Percentiles rank a stretch among this genome's conserved stretches.
These are phyloP conservation scores for Umbilicaria muhlenbergii DNA, from an alignment of 495 filamentous ascomycete genomes.

Conservation along the genomic window DNA sequence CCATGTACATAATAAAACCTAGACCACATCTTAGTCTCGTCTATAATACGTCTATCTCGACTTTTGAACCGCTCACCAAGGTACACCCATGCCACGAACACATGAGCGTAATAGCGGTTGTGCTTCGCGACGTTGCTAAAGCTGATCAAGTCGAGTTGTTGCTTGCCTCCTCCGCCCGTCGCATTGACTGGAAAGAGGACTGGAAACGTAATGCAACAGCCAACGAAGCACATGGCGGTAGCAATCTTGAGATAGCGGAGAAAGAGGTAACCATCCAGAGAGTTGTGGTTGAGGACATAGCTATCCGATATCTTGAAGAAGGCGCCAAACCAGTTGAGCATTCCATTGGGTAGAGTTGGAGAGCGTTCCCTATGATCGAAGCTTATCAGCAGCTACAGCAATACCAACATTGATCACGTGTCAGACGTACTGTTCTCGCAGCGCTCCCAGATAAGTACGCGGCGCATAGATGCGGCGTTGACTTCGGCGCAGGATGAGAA, in stretches of 20 bases:
- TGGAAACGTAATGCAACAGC: slow-evolving; percentile 69
- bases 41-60: neutral
- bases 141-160: slow-evolving; percentile 62
- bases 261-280: slow-evolving; percentile 77
- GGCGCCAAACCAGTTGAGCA: slow-evolving; percentile 57
- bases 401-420: neutral
- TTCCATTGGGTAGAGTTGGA: slow-evolving; percentile 48
- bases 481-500: slow-evolving; percentile 59
- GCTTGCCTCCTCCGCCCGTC: slow-evolving; percentile 44
- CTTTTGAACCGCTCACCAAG: slow-evolving; percentile 30
- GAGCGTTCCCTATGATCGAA: slow-evolving; percentile 41
- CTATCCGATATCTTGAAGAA: slow-evolving; percentile 72
- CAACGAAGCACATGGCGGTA: slow-evolving; percentile 59
- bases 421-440: slow-evolving; percentile 39
- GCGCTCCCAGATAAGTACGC: slow-evolving; percentile 65
- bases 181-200: slow-evolving; percentile 76
- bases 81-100: slow-evolving; percentile 57
- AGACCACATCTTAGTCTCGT: slow-evolving; percentile 2
- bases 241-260: slow-evolving; percentile 69
- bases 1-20: slow-evolving; percentile 73
- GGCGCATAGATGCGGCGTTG: slow-evolving; percentile 73
- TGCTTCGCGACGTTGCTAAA: slow-evolving; percentile 53
- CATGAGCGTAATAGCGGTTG: slow-evolving; percentile 64
- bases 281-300: slow-evolving; percentile 76
- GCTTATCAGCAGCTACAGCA: neutral